These are phyloP conservation scores for Leishmania major DNA, from an alignment of 208 protist genomes.

Conservation along the genomic window DNA sequence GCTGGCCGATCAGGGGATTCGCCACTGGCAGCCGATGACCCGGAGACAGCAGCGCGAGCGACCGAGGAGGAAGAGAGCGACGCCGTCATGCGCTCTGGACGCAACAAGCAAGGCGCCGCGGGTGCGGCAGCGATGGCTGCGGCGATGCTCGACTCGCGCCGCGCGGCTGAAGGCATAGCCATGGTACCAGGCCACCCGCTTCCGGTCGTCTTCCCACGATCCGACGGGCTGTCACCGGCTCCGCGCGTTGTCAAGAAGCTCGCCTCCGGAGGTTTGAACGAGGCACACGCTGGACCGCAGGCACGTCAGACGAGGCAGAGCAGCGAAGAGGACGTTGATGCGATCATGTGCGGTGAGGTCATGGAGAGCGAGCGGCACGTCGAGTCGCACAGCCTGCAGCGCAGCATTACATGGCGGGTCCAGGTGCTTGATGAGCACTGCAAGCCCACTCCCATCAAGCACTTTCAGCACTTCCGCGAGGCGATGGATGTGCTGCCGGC, in stretches of 20 bases:
- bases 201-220: conserved; percentile 61
- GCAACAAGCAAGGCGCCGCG: conserved; percentile 64
- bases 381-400: conserved; percentile 41
- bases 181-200: conserved; percentile 62
- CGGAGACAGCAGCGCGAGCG: conserved; percentile 20
- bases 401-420: conserved; percentile 39
- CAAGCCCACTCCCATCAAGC: conserved; percentile 29
- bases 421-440: conserved; percentile 65
- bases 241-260: conserved; percentile 59
- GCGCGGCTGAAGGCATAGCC: conserved; percentile 49
- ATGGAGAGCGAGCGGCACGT: conserved; percentile 41
- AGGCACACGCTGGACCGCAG: conserved; percentile 16
- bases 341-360: conserved; percentile 44
- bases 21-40: conserved; percentile 14
- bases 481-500: conserved; percentile 49
- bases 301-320: conserved; percentile 22
- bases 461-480: conserved; percentile 55
- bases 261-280: conserved; percentile 31
- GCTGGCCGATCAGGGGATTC: conserved; percentile 8
- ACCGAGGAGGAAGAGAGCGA: conserved; percentile 54
- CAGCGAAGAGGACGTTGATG: conserved; percentile 28
- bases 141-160: conserved; percentile 61
- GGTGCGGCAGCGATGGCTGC: conserved; percentile 64
- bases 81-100: conserved; percentile 57
- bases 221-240: conserved; percentile 42